A percentile compares a stretch with the other conserved stretches of the same genome.
Conservation (phyloP, 2,329 filamentous ascomycete genomes). For the Hymenoscyphus fructigenus region DNA sequence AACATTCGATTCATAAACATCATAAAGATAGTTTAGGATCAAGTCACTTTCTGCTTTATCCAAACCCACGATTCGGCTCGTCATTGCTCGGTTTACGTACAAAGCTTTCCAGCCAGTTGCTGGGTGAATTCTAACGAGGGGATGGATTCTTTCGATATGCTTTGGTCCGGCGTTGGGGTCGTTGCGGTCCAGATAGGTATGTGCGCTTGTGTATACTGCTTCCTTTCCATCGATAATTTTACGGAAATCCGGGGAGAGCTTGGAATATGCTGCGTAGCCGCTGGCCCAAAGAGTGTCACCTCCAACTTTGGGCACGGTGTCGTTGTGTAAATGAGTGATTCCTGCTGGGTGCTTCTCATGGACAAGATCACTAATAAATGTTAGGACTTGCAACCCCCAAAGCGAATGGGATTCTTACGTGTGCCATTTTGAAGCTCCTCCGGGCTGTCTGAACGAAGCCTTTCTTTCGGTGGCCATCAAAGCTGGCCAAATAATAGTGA, state of each 20-base stretch:
- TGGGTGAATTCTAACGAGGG: conserved; percentile 68
- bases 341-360: conserved; percentile 70
- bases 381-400: conserved; percentile 9
- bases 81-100: conserved; percentile 71
- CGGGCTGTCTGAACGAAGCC: conserved; percentile 64
- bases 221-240: conserved; percentile 66
- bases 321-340: conserved; percentile 69
- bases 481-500: conserved; percentile 69
- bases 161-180: conserved; percentile 61
- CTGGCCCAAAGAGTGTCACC: conserved; percentile 74
- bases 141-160: conserved; percentile 65
- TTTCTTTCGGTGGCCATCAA: conserved; percentile 60
- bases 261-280: conserved; percentile 71
- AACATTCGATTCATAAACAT: conserved; percentile 65
- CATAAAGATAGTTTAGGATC: conserved; percentile 64
- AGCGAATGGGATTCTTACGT: conserved; percentile 35
- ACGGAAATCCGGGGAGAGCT: conserved; percentile 68
- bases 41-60: conserved; percentile 68
- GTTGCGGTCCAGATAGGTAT: conserved; percentile 65
- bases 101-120: conserved; percentile 73
- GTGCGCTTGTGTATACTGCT: conserved; percentile 65
- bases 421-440: conserved; percentile 69
- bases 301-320: conserved; percentile 56
- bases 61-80: conserved; percentile 64
- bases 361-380: conserved; percentile 54